phyloP scores from a whole-genome alignment of 768 basidiomycete species.

The Hysterangium stoloniferum region DNA sequence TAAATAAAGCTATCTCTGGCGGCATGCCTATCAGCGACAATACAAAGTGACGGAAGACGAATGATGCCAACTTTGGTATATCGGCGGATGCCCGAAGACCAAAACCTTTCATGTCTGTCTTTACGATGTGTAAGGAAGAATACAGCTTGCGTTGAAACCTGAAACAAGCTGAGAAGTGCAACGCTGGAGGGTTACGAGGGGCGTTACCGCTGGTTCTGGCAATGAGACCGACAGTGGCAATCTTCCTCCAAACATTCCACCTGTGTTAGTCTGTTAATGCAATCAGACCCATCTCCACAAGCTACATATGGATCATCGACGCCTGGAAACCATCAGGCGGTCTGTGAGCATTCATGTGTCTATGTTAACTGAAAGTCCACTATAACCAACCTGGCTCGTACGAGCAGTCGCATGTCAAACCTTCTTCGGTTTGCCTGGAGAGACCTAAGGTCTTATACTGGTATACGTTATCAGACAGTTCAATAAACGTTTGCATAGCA shows the following conservation, averaged over 20 bases:
- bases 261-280: conserved; percentile 95
- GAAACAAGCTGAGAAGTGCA: conserved; percentile 6
- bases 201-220: conserved; percentile 85
- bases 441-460: conserved; percentile 83
- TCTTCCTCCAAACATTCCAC: conserved; percentile 92
- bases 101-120: conserved; percentile 93
- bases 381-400: conserved; percentile 69
- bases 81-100: conserved; percentile 75
- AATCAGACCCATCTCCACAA: conserved; percentile 85
- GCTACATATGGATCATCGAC: conserved; percentile 53
- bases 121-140: conserved; percentile 79
- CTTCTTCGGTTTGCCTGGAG: conserved; percentile 82
- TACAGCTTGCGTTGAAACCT: conserved; percentile 88
- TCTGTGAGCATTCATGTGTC: conserved; percentile 19
- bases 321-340: conserved; percentile 38
- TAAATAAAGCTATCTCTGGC: conserved; percentile 87
- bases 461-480: conserved; percentile 75
- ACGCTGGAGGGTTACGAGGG: neutral
- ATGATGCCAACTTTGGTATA: conserved; percentile 50
- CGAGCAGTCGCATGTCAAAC: conserved; percentile 91
- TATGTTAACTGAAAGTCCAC: neutral
- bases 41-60: neutral
- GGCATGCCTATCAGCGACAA: neutral
- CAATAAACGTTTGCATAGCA: conserved; percentile 63
- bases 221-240: conserved; percentile 73